Base-by-base conservation (phyloP, 371 early-diverging fungal genomes). In the Mucor mucedo region DNA sequence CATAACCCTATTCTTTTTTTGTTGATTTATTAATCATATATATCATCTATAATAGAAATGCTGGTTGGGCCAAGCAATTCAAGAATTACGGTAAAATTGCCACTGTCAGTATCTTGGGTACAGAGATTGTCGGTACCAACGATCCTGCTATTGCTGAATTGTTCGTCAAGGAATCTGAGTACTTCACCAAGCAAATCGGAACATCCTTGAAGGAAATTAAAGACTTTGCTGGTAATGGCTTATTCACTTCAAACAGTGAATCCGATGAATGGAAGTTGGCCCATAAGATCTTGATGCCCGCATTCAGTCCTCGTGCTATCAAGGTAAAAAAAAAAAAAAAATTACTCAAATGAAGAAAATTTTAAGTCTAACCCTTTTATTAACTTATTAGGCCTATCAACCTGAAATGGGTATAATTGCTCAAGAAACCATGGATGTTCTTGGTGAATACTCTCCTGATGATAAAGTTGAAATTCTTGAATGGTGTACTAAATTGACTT, bases 401-500 rank as follows among this genome's bases (percentile, higher is more conserved):
- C 39, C 63, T 1, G 78, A 81, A 48, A 78, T 84, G 80, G 83
- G 80, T 35, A 16, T 52, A 0, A 70, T 78, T 41, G 62, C 78
- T 4, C 62, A 73, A 55, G 52, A 83, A 33, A 65, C 73, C 2
- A 70, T 79, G 53, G 58, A 62, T 1, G 59, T 84, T 13, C 54
- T 78, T 39, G 76, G 73, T 27, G 66, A 73, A 50, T 80, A 65
- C 35, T 53, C 52, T 9, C 66, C 79, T 14, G 65, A 56, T 2
- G 83, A 82, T 52, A 60, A 60, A 5, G 72, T 82, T 6, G 77
- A 78, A 14, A 77, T 88, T 42, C 57, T 74, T 38, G 68, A 78
- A 8, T 86, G 86, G 84, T 83, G 80, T 21, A 87, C 85, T n/a
- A 78, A 82, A 21, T 47, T 86, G 8, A 81, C 85, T 2, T 74